phyloP scores from a whole-genome alignment of 306 rosid species.

The Arachis stenosperma region DNA sequence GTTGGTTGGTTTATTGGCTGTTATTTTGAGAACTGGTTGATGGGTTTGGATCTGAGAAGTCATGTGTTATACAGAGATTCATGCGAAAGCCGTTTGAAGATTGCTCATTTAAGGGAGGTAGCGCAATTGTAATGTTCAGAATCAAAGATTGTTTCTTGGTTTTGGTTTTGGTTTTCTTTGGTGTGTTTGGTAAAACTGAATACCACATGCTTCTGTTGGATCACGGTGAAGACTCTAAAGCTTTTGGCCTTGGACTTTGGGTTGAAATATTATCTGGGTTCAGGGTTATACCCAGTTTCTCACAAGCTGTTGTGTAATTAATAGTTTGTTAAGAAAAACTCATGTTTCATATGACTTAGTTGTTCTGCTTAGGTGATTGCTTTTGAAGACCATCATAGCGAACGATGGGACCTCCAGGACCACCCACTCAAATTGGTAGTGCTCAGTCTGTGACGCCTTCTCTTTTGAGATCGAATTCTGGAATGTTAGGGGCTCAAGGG shows the following conservation, averaged over 20 bases:
- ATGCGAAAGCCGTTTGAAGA: slow-evolving; percentile 48
- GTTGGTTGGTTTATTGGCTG: slow-evolving; percentile 38
- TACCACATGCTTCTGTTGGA: slow-evolving; percentile 55
- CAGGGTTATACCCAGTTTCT: slow-evolving; percentile 46
- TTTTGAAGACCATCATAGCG: slow-evolving; percentile 44
- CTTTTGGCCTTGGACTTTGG: slow-evolving; percentile 50
- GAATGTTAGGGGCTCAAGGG: slow-evolving; percentile 87
- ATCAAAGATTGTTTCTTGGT: slow-evolving; percentile 49
- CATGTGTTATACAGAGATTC: slow-evolving; percentile 58
- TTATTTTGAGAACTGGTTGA: slow-evolving; percentile 46
- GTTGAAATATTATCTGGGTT: slow-evolving; percentile 50
- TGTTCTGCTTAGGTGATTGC: slow-evolving; percentile 48
- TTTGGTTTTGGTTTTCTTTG: slow-evolving; percentile 52
- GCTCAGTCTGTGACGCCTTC: slow-evolving; percentile 84
- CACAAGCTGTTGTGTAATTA: slow-evolving; percentile 47
- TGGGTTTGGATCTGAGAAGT: slow-evolving; percentile 70
- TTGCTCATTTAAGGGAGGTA: slow-evolving; percentile 47
- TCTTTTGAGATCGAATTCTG: slow-evolving; percentile 84
- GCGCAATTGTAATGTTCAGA: slow-evolving; percentile 59
- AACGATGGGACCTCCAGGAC: slow-evolving; percentile 91
- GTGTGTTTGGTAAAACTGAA: slow-evolving; percentile 58
- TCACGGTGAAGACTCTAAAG: slow-evolving; percentile 52
- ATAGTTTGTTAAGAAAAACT: slow-evolving; percentile 43
- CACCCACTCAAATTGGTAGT: slow-evolving; percentile 84
- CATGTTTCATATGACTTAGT: slow-evolving; percentile 52